Base-by-base conservation (phyloP, 768 basidiomycete genomes). In the Exidia glandulosa region DNA sequence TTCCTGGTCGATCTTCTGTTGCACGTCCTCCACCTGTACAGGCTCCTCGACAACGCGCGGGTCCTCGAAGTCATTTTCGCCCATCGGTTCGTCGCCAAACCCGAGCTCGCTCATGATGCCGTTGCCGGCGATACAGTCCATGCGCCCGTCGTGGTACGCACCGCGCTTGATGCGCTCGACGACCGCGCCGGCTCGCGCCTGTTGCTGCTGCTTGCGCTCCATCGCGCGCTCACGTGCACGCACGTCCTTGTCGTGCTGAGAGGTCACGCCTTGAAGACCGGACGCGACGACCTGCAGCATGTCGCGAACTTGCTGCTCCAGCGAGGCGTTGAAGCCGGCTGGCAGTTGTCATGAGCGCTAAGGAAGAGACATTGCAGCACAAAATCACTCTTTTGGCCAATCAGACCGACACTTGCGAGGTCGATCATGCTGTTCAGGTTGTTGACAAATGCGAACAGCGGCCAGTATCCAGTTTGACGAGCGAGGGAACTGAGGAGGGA, bases 361-460 rank as follows among this genome's bases (percentile, higher is more conserved):
- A 9, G 27, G 36, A 10, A 50, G 30, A 56, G 47, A 54, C 37
- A 33, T 27, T 33, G 1, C 1, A 19, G 29, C 3, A 45, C 4
- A n/a, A 41, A 56, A 71, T 5, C 58, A 87, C 90, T 82, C 75
- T 97, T 97, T 68, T 96, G 92, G 2, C 96, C 96, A 65, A 96
- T 96, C n/a, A 98, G 67, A 1, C 94, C 94, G 47, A 94, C 81
- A 61, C 86, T 87, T 1, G 91, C 93, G n/a, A 98, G 78, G 69
- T 98, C 95, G 62, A 97, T 82, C 60, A 98, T 73, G 63, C 82
- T 87, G 66, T 81, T 88, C 68, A 91, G 72, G 0, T 88, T 91
- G 66, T 86, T 85, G 56, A 91, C 74, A 73, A 93, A 88, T 3
- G 86, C 86, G 72, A 96, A 94, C 5, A 91, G 79, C 3, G 94